Evolutionary conservation across 2,329 filamentous ascomycete genomes (phyloP), one percentile per base, ranked within the genome.

Genomic region (Fusarium sp.): DNA sequence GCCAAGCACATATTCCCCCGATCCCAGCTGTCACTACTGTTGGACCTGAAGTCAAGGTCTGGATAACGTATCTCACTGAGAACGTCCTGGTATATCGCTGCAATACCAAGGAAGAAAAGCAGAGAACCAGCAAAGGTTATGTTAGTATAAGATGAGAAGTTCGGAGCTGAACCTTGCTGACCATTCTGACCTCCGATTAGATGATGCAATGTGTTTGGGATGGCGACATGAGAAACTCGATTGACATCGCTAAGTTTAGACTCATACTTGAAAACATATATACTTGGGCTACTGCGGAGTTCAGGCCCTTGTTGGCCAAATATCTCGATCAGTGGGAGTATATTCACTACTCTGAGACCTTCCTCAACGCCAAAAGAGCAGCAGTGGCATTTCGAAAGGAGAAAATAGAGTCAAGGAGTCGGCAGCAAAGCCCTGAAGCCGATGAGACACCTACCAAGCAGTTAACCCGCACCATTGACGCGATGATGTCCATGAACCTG

Each of bases 31-130:
- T 76, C 3, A 76, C 75, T 10, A 70, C 73, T 6, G 30, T 75
- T n/a, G 75, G 75, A 11, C 42, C 72, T 0, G 30, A 53, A 3
- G 68, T 76, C 28, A 75, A 60, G 30, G 56, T 75, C 16, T 77
- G 75, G 75, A 65, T 76, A 31, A 59, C 60, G 20, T 70, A 75
- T 47, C 64, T 30, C 14, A 44, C 24, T 2, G 42, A 44, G 16
- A 44, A 20, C 0, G 7, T 24, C 5, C 24, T 44, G 4, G 16
- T 16, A 44, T 44, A 6, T 20, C 42, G 42, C 12, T 44, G 5
- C 16, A 2, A 44, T 3, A 20, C 12, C 0, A 5, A 3, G 12
- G 20, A 44, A 9, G 24, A 26, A 13, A 44, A 26, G 42, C 42
- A 44, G 16, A 26, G 3, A 26, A 26, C 42, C 5, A 7, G 7